These are phyloP conservation scores for Lactarius evosmus DNA, from an alignment of 768 basidiomycete genomes.

Conservation along the genomic window DNA sequence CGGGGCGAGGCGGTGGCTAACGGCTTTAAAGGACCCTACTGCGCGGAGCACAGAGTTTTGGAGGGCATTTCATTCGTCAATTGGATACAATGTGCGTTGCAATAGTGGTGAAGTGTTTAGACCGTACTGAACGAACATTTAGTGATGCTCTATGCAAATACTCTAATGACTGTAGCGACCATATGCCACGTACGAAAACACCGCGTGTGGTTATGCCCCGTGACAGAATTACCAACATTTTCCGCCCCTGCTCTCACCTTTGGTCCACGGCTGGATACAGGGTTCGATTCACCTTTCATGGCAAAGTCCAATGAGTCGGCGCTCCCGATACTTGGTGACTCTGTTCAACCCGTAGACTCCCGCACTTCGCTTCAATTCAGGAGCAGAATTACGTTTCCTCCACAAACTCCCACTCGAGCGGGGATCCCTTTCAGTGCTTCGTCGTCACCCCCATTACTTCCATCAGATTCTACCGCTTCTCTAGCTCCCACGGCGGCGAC, in stretches of 20 bases:
- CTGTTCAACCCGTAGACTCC: not conserved
- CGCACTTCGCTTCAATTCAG: conserved; percentile 10
- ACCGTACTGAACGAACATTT: conserved; percentile 5
- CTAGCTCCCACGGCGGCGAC: not conserved
- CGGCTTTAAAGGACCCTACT: not conserved
- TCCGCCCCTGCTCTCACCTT: conserved; percentile 21
- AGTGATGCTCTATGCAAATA: conserved; percentile 26
- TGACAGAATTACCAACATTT: conserved; percentile 19
- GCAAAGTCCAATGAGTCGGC: conserved; percentile 8
- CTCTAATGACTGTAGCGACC: conserved; percentile 24
- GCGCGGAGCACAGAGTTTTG: conserved; percentile 7
- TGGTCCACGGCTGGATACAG: not conserved
- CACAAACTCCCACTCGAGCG: not conserved
- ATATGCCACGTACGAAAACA: conserved; percentile 24
- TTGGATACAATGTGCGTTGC: conserved; percentile 22
- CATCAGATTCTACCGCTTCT: conserved; percentile 6
- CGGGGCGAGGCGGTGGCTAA: not conserved
- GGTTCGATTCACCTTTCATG: not conserved
- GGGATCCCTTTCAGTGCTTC: not conserved
- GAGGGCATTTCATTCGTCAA: conserved; percentile 19
- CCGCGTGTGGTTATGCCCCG: conserved; percentile 10
- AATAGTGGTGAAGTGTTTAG: not conserved
- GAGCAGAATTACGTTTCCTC: conserved; percentile 10
- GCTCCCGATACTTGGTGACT: not conserved
- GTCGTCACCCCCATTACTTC: not conserved